phyloP scores from a whole-genome alignment of 2,329 filamentous ascomycete genomes.

The Cadophora sp. region DNA sequence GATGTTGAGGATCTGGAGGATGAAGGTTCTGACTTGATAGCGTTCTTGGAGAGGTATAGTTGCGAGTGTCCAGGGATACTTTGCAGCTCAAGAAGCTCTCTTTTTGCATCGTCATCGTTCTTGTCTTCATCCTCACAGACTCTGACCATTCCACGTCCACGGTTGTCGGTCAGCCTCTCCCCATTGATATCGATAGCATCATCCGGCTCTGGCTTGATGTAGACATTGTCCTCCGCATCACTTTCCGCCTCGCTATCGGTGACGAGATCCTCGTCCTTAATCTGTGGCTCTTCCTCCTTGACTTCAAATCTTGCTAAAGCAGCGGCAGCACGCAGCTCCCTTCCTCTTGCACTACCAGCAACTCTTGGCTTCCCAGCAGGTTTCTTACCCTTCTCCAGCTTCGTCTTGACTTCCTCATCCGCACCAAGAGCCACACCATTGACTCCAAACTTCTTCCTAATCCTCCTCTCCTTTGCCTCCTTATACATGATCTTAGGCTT shows the following conservation, averaged over 20 bases:
- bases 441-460: constrained; percentile 65
- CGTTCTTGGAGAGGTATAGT: constrained; percentile 28
- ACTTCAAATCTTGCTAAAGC: constrained; percentile 63
- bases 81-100: constrained; percentile 73
- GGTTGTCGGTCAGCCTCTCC: constrained; percentile 66
- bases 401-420: constrained; percentile 63
- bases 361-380: constrained; percentile 62
- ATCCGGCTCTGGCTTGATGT: constrained; percentile 51
- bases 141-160: constrained; percentile 72
- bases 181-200: constrained; percentile 71
- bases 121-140: constrained; percentile 76
- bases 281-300: constrained; percentile 50
- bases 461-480: constrained; percentile 57
- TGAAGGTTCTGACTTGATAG: constrained; percentile 17
- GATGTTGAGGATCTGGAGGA: neutral
- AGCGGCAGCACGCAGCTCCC: constrained; percentile 66
- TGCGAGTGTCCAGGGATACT: constrained; percentile 46
- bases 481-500: constrained; percentile 51
- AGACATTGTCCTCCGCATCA: constrained; percentile 56
- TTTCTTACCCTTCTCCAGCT: constrained; percentile 56
- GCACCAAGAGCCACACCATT: constrained; percentile 47
- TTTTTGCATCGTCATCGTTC: constrained; percentile 61
- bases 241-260: constrained; percentile 53
- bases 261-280: constrained; percentile 48
- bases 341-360: constrained; percentile 63